A percentile compares a stretch with the other conserved stretches of the same genome.
Evolutionary conservation across 306 rosid genomes (phyloP).

Genomic region (Cicer judaicum): DNA sequence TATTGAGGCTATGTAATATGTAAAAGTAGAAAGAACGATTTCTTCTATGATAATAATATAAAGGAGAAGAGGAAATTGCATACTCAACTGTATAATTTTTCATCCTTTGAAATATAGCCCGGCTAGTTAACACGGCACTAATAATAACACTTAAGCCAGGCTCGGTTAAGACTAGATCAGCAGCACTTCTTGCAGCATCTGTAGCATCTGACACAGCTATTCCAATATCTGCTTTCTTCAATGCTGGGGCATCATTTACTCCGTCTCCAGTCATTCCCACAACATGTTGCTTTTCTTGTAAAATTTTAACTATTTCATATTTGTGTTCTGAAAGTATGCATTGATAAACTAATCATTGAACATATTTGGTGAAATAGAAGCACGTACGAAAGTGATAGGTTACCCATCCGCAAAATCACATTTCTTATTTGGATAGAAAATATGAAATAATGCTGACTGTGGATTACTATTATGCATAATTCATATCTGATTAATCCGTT

Average conservation of each 20-base stretch:
- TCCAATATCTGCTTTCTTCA: slow-evolving; percentile 93
- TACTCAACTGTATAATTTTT: slow-evolving; percentile 84
- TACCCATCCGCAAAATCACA: slow-evolving; percentile 15
- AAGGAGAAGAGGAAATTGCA: slow-evolving; percentile 39
- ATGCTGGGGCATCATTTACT: slow-evolving; percentile 89
- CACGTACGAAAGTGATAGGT: slow-evolving; percentile 12
- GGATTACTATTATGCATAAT: neutral
- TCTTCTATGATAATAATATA: slow-evolving; percentile 22
- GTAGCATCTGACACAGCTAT: slow-evolving; percentile 91
- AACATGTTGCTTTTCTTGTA: slow-evolving; percentile 83
- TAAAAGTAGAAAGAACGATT: slow-evolving; percentile 25
- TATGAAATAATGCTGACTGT: neutral
- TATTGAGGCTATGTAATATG: slow-evolving; percentile 28
- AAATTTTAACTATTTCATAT: slow-evolving; percentile 78
- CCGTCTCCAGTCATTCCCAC: slow-evolving; percentile 97
- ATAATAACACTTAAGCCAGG: slow-evolving; percentile 86
- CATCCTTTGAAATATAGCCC: slow-evolving; percentile 93
- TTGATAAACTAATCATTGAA: slow-evolving; percentile 38
- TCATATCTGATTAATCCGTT: neutral
- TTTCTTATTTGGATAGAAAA: slow-evolving; percentile 8
- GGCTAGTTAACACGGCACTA: slow-evolving; percentile 82
- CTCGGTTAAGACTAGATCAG: slow-evolving; percentile 87
- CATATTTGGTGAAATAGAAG: slow-evolving; percentile 22
- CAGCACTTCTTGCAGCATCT: slow-evolving; percentile 87
- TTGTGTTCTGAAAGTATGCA: slow-evolving; percentile 73